Percentiles rank a stretch among this genome's conserved stretches.
phyloP scores from a whole-genome alignment of 148 eudicot species.

The Amaranthus cruentus region DNA sequence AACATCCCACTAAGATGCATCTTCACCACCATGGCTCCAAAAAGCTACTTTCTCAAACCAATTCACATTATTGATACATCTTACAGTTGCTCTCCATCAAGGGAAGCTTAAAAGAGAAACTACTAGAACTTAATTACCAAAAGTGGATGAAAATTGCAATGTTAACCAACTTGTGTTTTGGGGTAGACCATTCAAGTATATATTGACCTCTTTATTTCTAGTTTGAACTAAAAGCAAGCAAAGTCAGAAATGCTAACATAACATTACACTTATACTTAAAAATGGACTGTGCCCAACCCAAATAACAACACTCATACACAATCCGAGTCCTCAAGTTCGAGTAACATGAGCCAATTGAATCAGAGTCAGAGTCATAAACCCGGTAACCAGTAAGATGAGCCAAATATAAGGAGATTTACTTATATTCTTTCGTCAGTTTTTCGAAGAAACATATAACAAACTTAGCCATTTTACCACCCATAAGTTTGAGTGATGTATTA shows the following conservation, averaged over 20 bases:
- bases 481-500: background rate
- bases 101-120: constrained; percentile 6
- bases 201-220: background rate
- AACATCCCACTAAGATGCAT: constrained; percentile 3
- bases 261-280: background rate
- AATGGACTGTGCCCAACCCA: background rate
- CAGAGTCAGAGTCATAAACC: too few species aligned
- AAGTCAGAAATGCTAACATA: background rate
- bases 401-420: too few species aligned
- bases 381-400: background rate
- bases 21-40: constrained; percentile 15
- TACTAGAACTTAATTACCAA: background rate
- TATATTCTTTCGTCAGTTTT: background rate
- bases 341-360: background rate
- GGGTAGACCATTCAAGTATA: constrained; percentile 1
- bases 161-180: background rate
- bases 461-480: background rate
- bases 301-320: background rate
- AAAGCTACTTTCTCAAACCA: constrained; percentile 17
- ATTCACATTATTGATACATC: constrained; percentile 1
- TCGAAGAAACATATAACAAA: background rate
- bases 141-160: background rate
- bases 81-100: constrained; percentile 1
- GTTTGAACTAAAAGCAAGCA: background rate
- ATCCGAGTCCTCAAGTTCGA: background rate